Base-by-base conservation (phyloP, 164 flowering plant species). In the Euptelea pleiosperma region DNA sequence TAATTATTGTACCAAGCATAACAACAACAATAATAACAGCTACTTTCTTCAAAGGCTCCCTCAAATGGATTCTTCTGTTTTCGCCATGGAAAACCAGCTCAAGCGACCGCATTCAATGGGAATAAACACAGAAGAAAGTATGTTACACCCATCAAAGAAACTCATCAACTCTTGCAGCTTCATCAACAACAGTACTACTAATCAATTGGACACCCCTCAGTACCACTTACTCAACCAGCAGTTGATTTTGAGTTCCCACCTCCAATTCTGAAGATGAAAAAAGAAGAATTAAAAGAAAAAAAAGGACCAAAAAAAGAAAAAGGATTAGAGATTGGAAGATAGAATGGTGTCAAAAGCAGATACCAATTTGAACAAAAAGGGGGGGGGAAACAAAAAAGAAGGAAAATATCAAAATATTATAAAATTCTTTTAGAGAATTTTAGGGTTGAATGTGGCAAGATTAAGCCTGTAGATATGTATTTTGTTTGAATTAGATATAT, bases 71-170 rank as follows among this genome's bases (percentile, higher is more conserved):
- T 25, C 43, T 10, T 33, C 52, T n/a, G 31, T 19, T 18, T 24
- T n/a, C 8, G 2, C 24, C 6, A 43, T n/a, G 34, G 44, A 54
- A 3, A 54, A 45, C 22, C 51, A 35, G 34, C 9, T 53, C 44
- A 62, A 53, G 53, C 66, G 59, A 12, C 44, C 34, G 36, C 12
- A 30, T 6, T 35, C 65, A 0, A 21, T 25, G 8, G 45, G 7
- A 2, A 18, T 26, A 4, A 35, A 25, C 31, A 21, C 6, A 6
- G 66, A 62, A 2, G 42, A 31, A 6, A 35, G 12, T 22, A 9
- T 26, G 5, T 25, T 42, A n/a, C 47, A 26, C 46, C 36, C 66
- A 26, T 53, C 59, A 7, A 62, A 62, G 66, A 62, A 35, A 26
- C 36, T 43, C 46, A 35, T 12, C 24, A 24, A 25, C 24, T 6